Conservation (phyloP, 306 rosid genomes). For the Casuarina cunninghamiana region DNA sequence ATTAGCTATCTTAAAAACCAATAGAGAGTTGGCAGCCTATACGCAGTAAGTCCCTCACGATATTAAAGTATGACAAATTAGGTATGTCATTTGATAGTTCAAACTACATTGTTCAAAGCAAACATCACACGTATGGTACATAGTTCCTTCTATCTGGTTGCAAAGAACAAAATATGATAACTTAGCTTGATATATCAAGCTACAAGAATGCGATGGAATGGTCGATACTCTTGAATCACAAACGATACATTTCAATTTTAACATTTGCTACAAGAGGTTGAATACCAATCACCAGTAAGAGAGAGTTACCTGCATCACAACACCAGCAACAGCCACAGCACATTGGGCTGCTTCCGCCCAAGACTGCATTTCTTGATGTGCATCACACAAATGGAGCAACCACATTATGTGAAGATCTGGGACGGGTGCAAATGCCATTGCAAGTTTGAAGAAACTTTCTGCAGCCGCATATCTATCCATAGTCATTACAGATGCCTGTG, state of each 20-base stretch:
- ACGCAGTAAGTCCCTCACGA: background rate
- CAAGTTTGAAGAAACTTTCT: slow-evolving; percentile 87
- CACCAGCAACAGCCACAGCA: slow-evolving; percentile 97
- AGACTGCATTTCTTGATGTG: slow-evolving; percentile 98
- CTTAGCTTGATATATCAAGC: background rate
- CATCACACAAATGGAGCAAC: slow-evolving; percentile 97
- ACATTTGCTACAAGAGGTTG: background rate
- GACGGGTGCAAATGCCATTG: slow-evolving; percentile 98
- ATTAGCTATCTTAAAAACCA: background rate
- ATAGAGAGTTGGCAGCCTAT: background rate
- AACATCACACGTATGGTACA: background rate
- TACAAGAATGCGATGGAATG: background rate
- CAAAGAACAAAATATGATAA: background rate
- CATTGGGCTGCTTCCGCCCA: slow-evolving; percentile 99
- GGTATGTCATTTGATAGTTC: background rate
- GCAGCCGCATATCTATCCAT: slow-evolving; percentile 98
- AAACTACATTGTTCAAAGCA: background rate
- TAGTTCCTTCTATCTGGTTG: background rate
- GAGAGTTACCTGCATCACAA: slow-evolving; percentile 84
- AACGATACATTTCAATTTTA: background rate
- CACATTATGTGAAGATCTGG: slow-evolving; percentile 99
- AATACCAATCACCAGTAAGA: slow-evolving; percentile 6
- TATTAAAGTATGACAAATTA: background rate
- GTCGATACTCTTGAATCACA: background rate
- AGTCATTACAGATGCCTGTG: slow-evolving; percentile 81